These are phyloP conservation scores for Yueomyces sinensis DNA, from an alignment of 805 yeast genomes.

Conservation along the genomic window DNA sequence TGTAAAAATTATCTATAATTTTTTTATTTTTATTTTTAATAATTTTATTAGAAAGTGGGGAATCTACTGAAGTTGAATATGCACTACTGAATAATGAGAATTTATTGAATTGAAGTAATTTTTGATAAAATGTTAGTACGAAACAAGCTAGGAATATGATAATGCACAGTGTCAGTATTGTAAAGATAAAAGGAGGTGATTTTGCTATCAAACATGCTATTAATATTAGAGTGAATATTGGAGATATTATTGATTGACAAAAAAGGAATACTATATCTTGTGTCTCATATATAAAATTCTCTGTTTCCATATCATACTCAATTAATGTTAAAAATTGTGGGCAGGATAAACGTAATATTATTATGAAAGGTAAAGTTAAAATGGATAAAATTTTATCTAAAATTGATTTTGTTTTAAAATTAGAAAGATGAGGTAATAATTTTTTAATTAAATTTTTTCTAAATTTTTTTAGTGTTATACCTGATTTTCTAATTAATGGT, in stretches of 20 bases:
- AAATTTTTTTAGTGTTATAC: not conserved
- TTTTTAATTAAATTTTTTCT: constrained; percentile 4
- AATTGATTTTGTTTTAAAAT: constrained; percentile 15
- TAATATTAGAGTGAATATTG: constrained; percentile 12
- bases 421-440: constrained; percentile 23
- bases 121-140: constrained; percentile 6
- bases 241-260: constrained; percentile 22
- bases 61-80: constrained; percentile 2
- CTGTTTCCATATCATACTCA: constrained; percentile 14
- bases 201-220: constrained; percentile 10
- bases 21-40: constrained; percentile 4
- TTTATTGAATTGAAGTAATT: constrained; percentile 7
- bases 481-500: not conserved
- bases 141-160: not conserved
- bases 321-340: constrained; percentile 21
- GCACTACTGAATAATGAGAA: constrained; percentile 12
- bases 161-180: constrained; percentile 5
- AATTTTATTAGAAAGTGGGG: not conserved
- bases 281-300: constrained; percentile 9
- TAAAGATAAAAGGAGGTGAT: constrained; percentile 3
- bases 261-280: constrained; percentile 14
- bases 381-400: constrained; percentile 20
- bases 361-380: constrained; percentile 23
- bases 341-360: constrained; percentile 24
- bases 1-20: not conserved